Evolutionary conservation across 202 grass and related monocot species (phyloP).

Genomic region (Carex arenaria): DNA sequence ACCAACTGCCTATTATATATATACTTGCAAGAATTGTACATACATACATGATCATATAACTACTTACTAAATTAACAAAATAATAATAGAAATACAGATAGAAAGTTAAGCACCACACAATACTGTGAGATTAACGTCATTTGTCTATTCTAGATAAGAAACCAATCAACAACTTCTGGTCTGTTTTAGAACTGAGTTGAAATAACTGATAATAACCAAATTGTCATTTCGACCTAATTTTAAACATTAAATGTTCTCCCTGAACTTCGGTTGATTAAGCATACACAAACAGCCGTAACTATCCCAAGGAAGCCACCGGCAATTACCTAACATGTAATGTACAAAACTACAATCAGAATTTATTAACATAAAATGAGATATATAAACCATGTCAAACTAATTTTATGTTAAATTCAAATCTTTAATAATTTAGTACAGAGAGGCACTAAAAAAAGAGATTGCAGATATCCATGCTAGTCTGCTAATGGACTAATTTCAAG

Average conservation of each 20-base stretch:
- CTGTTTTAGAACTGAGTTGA: slow-evolving; percentile 1
- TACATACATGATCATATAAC: slow-evolving; percentile 9
- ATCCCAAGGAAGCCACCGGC: slow-evolving; percentile 69
- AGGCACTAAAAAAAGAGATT: neutral
- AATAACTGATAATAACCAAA: slow-evolving; percentile 4
- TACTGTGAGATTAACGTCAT: neutral
- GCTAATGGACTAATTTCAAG: neutral
- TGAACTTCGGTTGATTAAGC: slow-evolving; percentile 28
- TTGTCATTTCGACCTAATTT: slow-evolving; percentile 1
- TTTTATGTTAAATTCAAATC: neutral
- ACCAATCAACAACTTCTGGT: neutral
- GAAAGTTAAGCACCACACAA: slow-evolving; percentile 3
- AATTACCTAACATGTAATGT: slow-evolving; percentile 51
- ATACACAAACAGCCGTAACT: slow-evolving; percentile 39
- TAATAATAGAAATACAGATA: neutral
- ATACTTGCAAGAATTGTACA: slow-evolving; percentile 4
- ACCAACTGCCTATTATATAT: neutral
- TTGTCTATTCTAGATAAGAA: neutral
- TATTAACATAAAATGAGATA: slow-evolving; percentile 7
- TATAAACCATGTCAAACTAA: neutral
- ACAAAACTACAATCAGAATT: slow-evolving; percentile 14
- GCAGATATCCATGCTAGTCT: neutral
- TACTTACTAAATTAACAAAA: slow-evolving; percentile 5
- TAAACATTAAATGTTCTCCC: slow-evolving; percentile 3
- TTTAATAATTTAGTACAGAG: slow-evolving; percentile 12